These are phyloP conservation scores for Asterella californica DNA, from an alignment of 225 moss, liverwort and hornwort genomes.

Conservation along the genomic window DNA sequence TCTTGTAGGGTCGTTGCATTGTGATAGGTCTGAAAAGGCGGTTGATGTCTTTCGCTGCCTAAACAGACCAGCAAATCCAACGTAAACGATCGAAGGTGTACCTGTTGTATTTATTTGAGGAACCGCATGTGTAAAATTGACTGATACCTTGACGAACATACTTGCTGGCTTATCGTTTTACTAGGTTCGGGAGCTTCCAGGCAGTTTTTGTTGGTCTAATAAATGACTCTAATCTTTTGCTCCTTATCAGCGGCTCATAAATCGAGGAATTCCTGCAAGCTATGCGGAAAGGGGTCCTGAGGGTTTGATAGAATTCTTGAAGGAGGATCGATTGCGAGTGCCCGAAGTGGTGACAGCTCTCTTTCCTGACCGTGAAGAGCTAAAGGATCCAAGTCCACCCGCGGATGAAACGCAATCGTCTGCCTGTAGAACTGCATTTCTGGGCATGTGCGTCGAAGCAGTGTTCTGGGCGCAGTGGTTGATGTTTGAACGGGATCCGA, in stretches of 20 bases:
- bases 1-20: background rate
- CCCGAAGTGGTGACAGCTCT: conserved; percentile 51
- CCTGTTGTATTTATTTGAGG: too few species aligned
- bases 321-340: conserved; percentile 41
- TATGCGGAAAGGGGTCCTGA: conserved; percentile 61
- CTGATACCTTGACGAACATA: background rate
- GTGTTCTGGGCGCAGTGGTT: conserved; percentile 74
- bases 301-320: conserved; percentile 64
- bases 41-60: too few species aligned
- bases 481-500: conserved; percentile 73
- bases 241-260: conserved; percentile 67
- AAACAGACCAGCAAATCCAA: too few species aligned
- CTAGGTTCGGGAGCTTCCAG: background rate
- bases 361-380: conserved; percentile 69
- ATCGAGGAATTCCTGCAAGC: conserved; percentile 56
- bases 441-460: conserved; percentile 59
- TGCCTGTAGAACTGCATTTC: conserved; percentile 49
- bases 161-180: background rate
- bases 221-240: background rate
- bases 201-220: background rate
- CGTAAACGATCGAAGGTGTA: too few species aligned
- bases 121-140: background rate
- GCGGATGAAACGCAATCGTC: conserved; percentile 57
- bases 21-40: too few species aligned
- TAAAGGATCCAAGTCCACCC: conserved; percentile 32